Conservation (phyloP, 169 alveolate genomes). For the Eimeria sp. region DNA sequence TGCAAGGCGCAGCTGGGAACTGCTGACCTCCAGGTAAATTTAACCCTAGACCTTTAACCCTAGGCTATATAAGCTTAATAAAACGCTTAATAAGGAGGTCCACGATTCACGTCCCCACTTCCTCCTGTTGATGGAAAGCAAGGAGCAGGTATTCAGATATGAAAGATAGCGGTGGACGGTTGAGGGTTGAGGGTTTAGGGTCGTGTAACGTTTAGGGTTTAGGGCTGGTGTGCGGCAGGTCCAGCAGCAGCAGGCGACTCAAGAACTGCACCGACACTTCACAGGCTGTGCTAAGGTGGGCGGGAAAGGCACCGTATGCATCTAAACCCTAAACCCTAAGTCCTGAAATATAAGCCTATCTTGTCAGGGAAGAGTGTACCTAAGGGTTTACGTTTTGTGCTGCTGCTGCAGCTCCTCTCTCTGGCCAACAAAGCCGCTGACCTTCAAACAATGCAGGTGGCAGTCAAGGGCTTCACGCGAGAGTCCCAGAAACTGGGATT, state of each 20-base stretch:
- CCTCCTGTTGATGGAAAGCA: neutral
- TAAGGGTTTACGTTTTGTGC: neutral
- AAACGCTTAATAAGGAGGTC: neutral
- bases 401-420: conserved; percentile 24
- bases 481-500: conserved; percentile 46
- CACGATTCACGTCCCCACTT: neutral
- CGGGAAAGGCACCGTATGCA: neutral
- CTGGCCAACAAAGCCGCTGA: conserved; percentile 33
- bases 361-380: neutral
- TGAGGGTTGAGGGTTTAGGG: too few relatives aligned
- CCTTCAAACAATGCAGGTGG: conserved; percentile 45
- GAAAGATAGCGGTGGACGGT: too few relatives aligned
- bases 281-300: conserved; percentile 50
- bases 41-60: neutral
- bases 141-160: neutral
- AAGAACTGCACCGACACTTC: conserved; percentile 56
- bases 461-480: conserved; percentile 44
- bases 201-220: neutral
- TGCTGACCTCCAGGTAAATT: conserved; percentile 29
- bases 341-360: neutral
- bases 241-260: conserved; percentile 63
- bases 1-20: conserved; percentile 54
- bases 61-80: neutral
- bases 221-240: conserved; percentile 6
- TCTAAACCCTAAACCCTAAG: neutral